A percentile compares a stretch with the other conserved stretches of the same genome.
These are phyloP conservation scores for Neofusicoccum ribis DNA, from an alignment of 2,329 filamentous ascomycete genomes.

Conservation along the genomic window DNA sequence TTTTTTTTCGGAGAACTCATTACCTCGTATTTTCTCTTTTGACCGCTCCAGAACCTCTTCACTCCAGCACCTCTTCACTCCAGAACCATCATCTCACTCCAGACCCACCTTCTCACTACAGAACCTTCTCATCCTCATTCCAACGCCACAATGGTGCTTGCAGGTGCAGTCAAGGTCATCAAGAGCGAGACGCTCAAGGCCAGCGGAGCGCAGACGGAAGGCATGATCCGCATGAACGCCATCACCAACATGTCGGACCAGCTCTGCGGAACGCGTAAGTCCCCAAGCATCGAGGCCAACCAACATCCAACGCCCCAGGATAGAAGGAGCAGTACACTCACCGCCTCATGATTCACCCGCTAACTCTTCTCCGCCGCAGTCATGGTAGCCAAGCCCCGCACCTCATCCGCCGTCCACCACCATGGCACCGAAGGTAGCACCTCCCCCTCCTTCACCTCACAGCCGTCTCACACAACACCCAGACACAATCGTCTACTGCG, in stretches of 20 bases:
- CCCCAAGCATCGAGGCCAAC: not conserved
- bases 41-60: no score
- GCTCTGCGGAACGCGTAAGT: conserved; percentile 66
- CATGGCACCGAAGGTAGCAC: conserved; percentile 65
- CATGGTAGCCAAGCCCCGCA: conserved; percentile 63
- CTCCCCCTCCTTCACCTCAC: not conserved
- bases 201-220: conserved; percentile 49
- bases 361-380: conserved; percentile 42
- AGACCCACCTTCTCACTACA: no score
- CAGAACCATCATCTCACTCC: no score
- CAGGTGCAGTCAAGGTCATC: conserved; percentile 19
- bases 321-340: not conserved
- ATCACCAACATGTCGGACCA: conserved; percentile 64
- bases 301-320: no score
- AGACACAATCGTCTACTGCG: conserved; percentile 70
- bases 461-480: not conserved
- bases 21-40: no score
- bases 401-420: conserved; percentile 65
- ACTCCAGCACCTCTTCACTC: no score
- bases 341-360: not conserved
- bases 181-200: not conserved
- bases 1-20: not conserved
- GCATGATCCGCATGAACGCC: conserved; percentile 56
- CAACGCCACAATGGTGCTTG: conserved; percentile 5
- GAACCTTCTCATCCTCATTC: no score